phyloP scores from a whole-genome alignment of 2,329 filamentous ascomycete species.

The Colletotrichum coccodes region DNA sequence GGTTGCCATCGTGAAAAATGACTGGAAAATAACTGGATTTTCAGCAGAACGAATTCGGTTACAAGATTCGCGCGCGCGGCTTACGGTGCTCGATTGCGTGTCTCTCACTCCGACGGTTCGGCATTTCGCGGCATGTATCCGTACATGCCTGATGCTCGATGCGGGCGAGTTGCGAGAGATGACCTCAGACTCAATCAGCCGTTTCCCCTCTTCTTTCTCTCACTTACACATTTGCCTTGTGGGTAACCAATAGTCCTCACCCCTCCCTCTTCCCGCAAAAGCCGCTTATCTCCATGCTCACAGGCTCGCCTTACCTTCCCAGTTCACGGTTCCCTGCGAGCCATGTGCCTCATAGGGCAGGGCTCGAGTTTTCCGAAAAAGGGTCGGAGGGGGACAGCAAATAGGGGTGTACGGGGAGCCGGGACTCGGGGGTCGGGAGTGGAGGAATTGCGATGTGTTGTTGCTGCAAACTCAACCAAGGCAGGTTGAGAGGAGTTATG shows the following conservation, averaged over 20 bases:
- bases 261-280: not conserved
- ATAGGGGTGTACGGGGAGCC: not conserved
- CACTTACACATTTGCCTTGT: not conserved
- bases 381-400: not conserved
- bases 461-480: not conserved
- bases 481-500: not conserved
- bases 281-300: slow-evolving; percentile 14
- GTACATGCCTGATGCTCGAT: not conserved
- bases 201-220: not conserved
- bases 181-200: slow-evolving; percentile 15
- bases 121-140: not conserved
- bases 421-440: not conserved
- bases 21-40: not conserved
- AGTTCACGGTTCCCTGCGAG: slow-evolving; percentile 11
- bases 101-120: not conserved
- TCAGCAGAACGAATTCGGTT: not conserved
- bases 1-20: not conserved
- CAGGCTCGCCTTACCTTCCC: not conserved
- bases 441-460: slow-evolving; percentile 1
- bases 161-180: slow-evolving; percentile 12
- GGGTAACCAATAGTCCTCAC: not conserved
- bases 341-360: slow-evolving; percentile 27
- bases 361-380: not conserved
- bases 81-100: not conserved
- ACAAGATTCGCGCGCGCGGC: slow-evolving; percentile 8